Percentiles rank a stretch among this genome's conserved stretches.
Evolutionary conservation across 306 rosid genomes (phyloP).

Genomic region (Cercis canadensis): DNA sequence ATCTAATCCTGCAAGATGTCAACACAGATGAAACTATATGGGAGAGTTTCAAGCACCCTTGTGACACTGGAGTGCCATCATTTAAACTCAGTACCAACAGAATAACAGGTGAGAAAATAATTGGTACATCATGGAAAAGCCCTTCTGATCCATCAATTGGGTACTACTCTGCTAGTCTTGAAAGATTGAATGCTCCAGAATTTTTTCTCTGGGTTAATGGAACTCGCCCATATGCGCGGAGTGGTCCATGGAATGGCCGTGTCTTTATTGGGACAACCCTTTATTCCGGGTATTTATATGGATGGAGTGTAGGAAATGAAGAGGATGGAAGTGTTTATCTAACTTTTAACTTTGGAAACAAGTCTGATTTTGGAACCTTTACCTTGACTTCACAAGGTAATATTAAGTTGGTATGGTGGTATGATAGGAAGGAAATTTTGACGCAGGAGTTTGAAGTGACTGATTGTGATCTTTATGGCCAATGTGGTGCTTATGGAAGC

Average conservation of each 20-base stretch:
- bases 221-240: constrained; percentile 50
- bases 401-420: constrained; percentile 1
- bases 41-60: too few species aligned
- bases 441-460: background rate
- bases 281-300: constrained; percentile 45
- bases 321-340: constrained; percentile 43
- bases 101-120: too few species aligned
- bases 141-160: constrained; percentile 42
- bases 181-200: constrained; percentile 45
- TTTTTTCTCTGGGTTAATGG: constrained; percentile 47
- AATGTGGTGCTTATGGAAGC: constrained; percentile 54
- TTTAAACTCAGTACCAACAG: too few species aligned
- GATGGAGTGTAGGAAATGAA: constrained; percentile 34
- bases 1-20: too few species aligned
- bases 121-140: too few species aligned
- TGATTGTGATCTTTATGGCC: constrained; percentile 45
- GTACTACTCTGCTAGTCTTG: constrained; percentile 24
- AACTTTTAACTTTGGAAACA: constrained; percentile 19
- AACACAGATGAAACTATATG: too few species aligned
- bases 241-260: constrained; percentile 59
- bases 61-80: too few species aligned
- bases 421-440: constrained; percentile 3
- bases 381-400: constrained; percentile 44
- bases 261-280: constrained; percentile 49
- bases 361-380: background rate